A percentile compares a stretch with the other conserved stretches of the same genome.
phyloP scores from a whole-genome alignment of 495 filamentous ascomycete species.

The Choiromyces venosus region DNA sequence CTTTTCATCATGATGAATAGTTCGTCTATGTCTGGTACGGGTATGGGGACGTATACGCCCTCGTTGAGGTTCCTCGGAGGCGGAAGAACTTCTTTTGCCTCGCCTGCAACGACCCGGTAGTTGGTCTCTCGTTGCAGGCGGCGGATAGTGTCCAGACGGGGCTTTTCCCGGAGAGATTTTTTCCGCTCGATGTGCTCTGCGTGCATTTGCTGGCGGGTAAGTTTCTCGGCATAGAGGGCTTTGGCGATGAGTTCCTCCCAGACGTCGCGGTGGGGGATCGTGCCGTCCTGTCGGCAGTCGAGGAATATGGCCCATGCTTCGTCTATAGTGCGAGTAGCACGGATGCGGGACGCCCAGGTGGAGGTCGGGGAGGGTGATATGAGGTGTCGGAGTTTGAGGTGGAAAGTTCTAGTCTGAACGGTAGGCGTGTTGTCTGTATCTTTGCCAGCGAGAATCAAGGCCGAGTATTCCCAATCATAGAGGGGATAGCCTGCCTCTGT shows the following conservation, averaged over 20 bases:
- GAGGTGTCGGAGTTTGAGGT: not conserved
- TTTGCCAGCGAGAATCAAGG: slow-evolving; percentile 58
- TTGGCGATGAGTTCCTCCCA: slow-evolving; percentile 61
- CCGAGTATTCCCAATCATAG: slow-evolving; percentile 54
- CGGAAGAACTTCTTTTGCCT: slow-evolving; percentile 54
- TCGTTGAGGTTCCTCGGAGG: slow-evolving; percentile 56
- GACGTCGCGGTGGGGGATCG: slow-evolving; percentile 37
- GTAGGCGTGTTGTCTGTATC: slow-evolving; percentile 66
- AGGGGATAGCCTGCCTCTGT: slow-evolving; percentile 58
- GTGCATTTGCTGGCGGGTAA: slow-evolving; percentile 2
- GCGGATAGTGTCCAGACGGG: not conserved
- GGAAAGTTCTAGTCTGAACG: slow-evolving; percentile 55
- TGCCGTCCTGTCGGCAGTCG: slow-evolving; percentile 46
- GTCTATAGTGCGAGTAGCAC: slow-evolving; percentile 60
- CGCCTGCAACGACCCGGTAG: slow-evolving; percentile 51
- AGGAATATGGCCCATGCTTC: slow-evolving; percentile 71
- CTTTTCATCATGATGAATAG: slow-evolving; percentile 53
- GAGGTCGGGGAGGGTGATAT: slow-evolving; percentile 18
- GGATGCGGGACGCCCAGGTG: slow-evolving; percentile 59
- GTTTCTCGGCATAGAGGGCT: slow-evolving; percentile 48
- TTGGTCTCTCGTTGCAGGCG: not conserved
- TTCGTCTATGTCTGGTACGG: slow-evolving; percentile 53
- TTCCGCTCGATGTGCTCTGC: not conserved
- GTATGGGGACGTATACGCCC: slow-evolving; percentile 53
- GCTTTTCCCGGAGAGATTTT: not conserved